Evolutionary conservation across 768 basidiomycete genomes (phyloP).

Genomic region (Suillus luteus): DNA sequence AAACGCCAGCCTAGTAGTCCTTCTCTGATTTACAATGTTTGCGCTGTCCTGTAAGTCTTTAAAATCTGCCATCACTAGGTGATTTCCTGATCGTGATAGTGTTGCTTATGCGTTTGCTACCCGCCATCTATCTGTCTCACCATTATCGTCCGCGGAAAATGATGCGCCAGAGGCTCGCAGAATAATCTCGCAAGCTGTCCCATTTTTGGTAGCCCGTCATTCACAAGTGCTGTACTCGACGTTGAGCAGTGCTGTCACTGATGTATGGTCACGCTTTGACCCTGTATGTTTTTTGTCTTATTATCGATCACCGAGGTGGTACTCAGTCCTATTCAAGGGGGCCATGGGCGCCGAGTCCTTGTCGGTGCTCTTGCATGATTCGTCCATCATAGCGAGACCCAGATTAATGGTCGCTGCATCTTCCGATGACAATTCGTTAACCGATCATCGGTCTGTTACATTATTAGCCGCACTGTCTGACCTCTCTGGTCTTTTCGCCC

Average conservation of each 20-base stretch:
- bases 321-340: constrained; percentile 31
- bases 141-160: constrained; percentile 46
- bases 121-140: constrained; percentile 61
- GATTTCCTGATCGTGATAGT: constrained; percentile 36
- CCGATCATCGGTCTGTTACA: constrained; percentile 19
- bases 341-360: constrained; percentile 44
- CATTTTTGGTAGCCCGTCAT: constrained; percentile 64
- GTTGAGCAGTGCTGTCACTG: constrained; percentile 55
- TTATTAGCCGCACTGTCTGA: constrained; percentile 32
- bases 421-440: constrained; percentile 4
- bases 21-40: constrained; percentile 67
- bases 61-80: constrained; percentile 1
- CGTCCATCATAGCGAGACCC: constrained; percentile 53
- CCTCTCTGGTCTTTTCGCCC: constrained; percentile 23
- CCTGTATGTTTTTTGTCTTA: constrained; percentile 25
- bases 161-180: constrained; percentile 47
- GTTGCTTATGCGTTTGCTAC: constrained; percentile 69
- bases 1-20: constrained; percentile 39
- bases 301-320: constrained; percentile 1
- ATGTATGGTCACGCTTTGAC: constrained; percentile 66
- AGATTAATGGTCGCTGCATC: constrained; percentile 26
- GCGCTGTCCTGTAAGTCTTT: constrained; percentile 61
- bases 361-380: constrained; percentile 57
- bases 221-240: constrained; percentile 55
- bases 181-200: constrained; percentile 53